Evolutionary conservation across 495 filamentous ascomycete species (phyloP), one percentile per base, ranked within the genome.

Genomic region (Penicillium silybi): DNA sequence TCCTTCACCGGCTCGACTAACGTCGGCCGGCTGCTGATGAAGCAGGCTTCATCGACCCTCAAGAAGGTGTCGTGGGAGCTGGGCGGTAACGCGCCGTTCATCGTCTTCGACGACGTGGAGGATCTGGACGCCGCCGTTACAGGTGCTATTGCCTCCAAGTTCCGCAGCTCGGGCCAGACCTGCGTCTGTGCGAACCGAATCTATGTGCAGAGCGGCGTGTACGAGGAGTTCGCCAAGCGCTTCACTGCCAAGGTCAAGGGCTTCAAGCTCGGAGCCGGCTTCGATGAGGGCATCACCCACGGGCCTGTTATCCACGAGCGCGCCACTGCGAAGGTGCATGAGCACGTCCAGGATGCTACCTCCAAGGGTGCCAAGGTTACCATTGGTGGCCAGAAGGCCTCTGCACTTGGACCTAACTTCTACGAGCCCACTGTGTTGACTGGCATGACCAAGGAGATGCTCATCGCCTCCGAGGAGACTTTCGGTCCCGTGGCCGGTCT

Each of bases 181-280:
- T 96, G 90, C 62, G 89, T 96, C 17, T 93, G 89, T 56, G 90
- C 90, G 25, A 95, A 95, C 70, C 80, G 90, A 17, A 84, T 95
- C 63, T 95, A 86, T 62, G 79, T 96, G 0, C 90, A 96, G 63
- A 74, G 77, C 25, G 87, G 85, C 19, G 76, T 96, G 46, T 89
- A 92, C 67, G 83, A 93, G 41, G 78, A 84, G 57, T 93, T 95
- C 58, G 79, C 80, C 3, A 58, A 77, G 48, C 81, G 81, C 42
- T 85, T 95, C 42, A 81, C 80, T 20, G 85, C 84, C 52, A 87
- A 88, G 66, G 87, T 95, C 42, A 84, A 80, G 58, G 77, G 66
- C 6, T 92, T 95, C 73, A 85, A 83, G 57, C 82, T 95, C 32
- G 90, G 90, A 17, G 79, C 80, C 51, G 90, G 89, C 2, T 91